Evolutionary conservation across 2,329 filamentous ascomycete species (phyloP).

Genomic region (Ophidiomyces ophidiicola): DNA sequence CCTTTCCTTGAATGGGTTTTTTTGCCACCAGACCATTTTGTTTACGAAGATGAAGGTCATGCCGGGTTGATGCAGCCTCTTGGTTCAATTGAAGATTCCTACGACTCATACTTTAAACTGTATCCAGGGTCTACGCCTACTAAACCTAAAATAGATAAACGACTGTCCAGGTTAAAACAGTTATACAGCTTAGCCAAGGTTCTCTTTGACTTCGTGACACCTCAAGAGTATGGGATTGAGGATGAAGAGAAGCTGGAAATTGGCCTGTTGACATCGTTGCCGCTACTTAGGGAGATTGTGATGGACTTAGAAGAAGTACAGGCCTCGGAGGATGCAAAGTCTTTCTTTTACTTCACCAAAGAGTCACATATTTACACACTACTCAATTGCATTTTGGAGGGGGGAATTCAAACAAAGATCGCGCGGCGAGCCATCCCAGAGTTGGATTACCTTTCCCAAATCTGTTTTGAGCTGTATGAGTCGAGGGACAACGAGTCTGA

Average conservation of each 20-base stretch:
- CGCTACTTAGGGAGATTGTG: slow-evolving; percentile 90
- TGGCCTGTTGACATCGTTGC: slow-evolving; percentile 82
- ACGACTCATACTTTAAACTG: slow-evolving; percentile 75
- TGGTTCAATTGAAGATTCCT: slow-evolving; percentile 40
- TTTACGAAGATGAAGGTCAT: slow-evolving; percentile 52
- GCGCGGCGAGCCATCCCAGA: slow-evolving; percentile 89
- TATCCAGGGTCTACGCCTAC: slow-evolving; percentile 64
- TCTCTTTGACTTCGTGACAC: slow-evolving; percentile 94
- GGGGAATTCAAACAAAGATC: slow-evolving; percentile 94
- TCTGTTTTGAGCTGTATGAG: slow-evolving; percentile 96
- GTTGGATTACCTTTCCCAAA: slow-evolving; percentile 92
- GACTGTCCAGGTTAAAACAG: slow-evolving; percentile 79
- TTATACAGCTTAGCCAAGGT: slow-evolving; percentile 90
- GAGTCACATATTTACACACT: slow-evolving; percentile 98
- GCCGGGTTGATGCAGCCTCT: slow-evolving; percentile 32
- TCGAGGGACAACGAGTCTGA: slow-evolving; percentile 68
- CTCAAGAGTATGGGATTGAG: slow-evolving; percentile 94
- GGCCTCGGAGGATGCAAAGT: slow-evolving; percentile 83
- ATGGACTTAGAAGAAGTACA: slow-evolving; percentile 95
- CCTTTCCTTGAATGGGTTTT: slow-evolving; percentile 97
- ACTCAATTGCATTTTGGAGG: slow-evolving; percentile 93
- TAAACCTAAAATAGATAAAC: slow-evolving; percentile 68
- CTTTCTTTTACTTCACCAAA: slow-evolving; percentile 98
- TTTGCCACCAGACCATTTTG: slow-evolving; percentile 65
- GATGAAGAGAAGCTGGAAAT: slow-evolving; percentile 98